Conservation (phyloP, 345 rosid species). For the Corchorus olitorius region DNA sequence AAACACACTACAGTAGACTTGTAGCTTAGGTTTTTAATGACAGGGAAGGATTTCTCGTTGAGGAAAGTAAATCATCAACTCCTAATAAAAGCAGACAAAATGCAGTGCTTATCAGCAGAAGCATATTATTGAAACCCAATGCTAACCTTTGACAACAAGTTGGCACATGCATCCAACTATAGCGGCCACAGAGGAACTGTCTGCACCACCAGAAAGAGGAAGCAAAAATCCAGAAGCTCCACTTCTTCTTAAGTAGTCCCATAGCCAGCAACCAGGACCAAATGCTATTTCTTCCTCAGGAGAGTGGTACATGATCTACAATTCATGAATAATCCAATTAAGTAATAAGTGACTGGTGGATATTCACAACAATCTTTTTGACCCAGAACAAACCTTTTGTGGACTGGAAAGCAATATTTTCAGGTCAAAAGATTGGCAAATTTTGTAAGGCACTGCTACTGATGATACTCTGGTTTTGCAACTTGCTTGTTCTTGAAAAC, state of each 20-base stretch:
- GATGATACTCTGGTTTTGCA: constrained; percentile 64
- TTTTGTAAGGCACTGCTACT: constrained; percentile 62
- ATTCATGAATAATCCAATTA: constrained; percentile 6
- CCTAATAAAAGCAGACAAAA: not conserved
- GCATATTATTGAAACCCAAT: not conserved
- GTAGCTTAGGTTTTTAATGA: not conserved
- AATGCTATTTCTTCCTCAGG: constrained; percentile 96
- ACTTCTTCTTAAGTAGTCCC: constrained; percentile 98
- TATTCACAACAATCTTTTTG: constrained; percentile 7
- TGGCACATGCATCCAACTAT: constrained; percentile 99
- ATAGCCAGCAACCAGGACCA: constrained; percentile 98
- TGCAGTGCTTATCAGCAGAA: not conserved
- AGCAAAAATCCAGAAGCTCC: constrained; percentile 98
- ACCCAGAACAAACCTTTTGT: constrained; percentile 49
- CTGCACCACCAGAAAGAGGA: constrained; percentile 98
- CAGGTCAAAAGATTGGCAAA: constrained; percentile 73
- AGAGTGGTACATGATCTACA: constrained; percentile 74
- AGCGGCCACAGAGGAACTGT: constrained; percentile 97
- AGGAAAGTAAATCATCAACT: constrained; percentile 11
- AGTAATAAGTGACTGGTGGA: not conserved
- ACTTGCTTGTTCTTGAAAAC: constrained; percentile 92
- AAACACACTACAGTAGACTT: not conserved
- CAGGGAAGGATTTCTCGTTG: not conserved
- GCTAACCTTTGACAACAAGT: constrained; percentile 85
- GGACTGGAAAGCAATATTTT: constrained; percentile 74